Evolutionary conservation across 768 basidiomycete species (phyloP).

Genomic region (Amanita pallidorosea): DNA sequence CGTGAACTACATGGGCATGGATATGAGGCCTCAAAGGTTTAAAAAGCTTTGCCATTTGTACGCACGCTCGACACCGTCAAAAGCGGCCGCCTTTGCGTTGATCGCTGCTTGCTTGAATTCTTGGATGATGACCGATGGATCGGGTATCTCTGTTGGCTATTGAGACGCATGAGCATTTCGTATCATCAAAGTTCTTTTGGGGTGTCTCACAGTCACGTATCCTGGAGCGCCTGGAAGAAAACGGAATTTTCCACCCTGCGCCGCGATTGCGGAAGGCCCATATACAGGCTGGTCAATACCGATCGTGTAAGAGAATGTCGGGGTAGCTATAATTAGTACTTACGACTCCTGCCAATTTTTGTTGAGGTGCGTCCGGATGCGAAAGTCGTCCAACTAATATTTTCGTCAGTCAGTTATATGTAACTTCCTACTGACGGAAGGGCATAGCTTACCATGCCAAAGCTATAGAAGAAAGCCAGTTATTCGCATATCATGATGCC

Average conservation of each 20-base stretch:
- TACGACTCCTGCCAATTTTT: conserved; percentile 24
- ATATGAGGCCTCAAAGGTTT: not conserved
- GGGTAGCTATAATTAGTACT: not conserved
- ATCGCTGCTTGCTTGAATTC: conserved; percentile 32
- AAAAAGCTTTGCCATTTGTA: not conserved
- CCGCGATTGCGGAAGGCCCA: conserved; percentile 34
- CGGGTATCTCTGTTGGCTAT: conserved; percentile 31
- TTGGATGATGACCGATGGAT: conserved; percentile 27
- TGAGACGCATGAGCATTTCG: no score
- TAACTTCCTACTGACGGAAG: not conserved
- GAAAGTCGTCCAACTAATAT: conserved; percentile 24
- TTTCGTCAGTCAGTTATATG: not conserved
- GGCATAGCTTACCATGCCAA: conserved; percentile 23
- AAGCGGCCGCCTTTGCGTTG: conserved; percentile 42
- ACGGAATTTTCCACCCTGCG: conserved; percentile 30
- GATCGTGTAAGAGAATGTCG: not conserved
- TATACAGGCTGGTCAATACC: conserved; percentile 27
- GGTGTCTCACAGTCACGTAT: conserved; percentile 27
- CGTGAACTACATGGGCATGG: conserved; percentile 20
- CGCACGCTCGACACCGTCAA: conserved; percentile 44
- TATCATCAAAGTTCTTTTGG: no score
- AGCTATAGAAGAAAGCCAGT: conserved; percentile 11
- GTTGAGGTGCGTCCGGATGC: conserved; percentile 28
- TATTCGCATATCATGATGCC: no score
- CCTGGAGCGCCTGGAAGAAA: conserved; percentile 25